These are phyloP conservation scores for Lasiosphaeria hispida DNA, from an alignment of 495 filamentous ascomycete species.

Conservation along the genomic window DNA sequence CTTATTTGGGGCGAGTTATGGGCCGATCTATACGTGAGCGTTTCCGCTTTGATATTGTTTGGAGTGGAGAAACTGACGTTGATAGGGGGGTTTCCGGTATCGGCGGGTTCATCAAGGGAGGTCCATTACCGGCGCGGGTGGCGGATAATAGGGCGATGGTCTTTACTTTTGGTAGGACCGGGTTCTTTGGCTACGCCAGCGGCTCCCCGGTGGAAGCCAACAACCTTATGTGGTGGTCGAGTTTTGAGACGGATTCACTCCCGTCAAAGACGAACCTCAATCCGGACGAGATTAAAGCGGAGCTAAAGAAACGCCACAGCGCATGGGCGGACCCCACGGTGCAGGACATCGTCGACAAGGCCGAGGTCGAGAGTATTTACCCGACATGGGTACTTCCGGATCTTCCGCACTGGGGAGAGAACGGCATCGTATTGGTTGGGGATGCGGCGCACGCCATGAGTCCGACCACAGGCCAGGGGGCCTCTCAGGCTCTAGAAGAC, in stretches of 20 bases:
- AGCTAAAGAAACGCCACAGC: constrained; percentile 45
- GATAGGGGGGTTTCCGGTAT: constrained; percentile 48
- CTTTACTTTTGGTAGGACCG: constrained; percentile 51
- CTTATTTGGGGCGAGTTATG: constrained; percentile 34
- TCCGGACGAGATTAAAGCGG: constrained; percentile 34
- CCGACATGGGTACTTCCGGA: constrained; percentile 51
- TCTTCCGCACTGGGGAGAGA: constrained; percentile 27
- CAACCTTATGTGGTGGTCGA: constrained; percentile 48
- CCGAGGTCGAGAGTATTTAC: constrained; percentile 47
- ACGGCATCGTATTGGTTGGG: constrained; percentile 37
- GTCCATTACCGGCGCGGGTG: constrained; percentile 23
- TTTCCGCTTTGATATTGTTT: neutral
- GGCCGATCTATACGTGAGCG: constrained; percentile 30
- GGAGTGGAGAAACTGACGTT: neutral
- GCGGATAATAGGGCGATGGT: constrained; percentile 43
- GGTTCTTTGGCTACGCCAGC: constrained; percentile 58
- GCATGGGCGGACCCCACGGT: constrained; percentile 53
- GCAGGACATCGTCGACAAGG: constrained; percentile 39
- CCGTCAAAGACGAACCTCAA: constrained; percentile 41
- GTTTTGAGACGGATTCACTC: constrained; percentile 39
- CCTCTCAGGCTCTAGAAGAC: constrained; percentile 38
- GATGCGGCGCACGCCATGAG: constrained; percentile 49
- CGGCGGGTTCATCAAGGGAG: constrained; percentile 48
- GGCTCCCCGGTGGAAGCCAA: constrained; percentile 36
- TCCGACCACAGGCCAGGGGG: constrained; percentile 39